Conservation (phyloP, 2,329 filamentous ascomycete genomes). For the Fusarium hainanense region DNA sequence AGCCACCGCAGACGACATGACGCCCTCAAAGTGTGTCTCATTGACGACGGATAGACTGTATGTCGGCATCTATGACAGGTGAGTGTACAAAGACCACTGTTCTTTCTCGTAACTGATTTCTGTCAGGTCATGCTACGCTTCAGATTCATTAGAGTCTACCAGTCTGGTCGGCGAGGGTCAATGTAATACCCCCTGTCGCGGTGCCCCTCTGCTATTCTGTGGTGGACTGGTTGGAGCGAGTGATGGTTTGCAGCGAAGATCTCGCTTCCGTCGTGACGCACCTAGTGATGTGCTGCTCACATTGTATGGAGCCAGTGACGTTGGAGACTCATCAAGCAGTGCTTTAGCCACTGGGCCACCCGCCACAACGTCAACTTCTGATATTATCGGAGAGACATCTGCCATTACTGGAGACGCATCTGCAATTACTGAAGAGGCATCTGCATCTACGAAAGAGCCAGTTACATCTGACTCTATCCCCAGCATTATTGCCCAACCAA, state of each 20-base stretch:
- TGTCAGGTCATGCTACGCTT: background rate
- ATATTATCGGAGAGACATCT: background rate
- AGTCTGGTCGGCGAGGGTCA: background rate
- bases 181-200: background rate
- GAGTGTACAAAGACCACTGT: background rate
- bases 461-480: background rate
- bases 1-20: background rate
- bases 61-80: background rate
- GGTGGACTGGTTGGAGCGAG: background rate
- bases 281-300: background rate
- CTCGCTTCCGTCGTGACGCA: background rate
- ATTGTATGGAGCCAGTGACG: background rate
- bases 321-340: background rate
- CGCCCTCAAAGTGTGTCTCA: background rate
- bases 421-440: too few relatives aligned
- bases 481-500: too few relatives aligned
- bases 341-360: background rate
- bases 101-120: fast-evolving
- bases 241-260: background rate
- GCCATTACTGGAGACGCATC: too few relatives aligned
- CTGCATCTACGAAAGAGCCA: background rate
- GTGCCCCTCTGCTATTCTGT: background rate
- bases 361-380: background rate
- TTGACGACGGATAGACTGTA: background rate
- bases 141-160: background rate